Evolutionary conservation across 371 early-diverging fungal species (phyloP).

Genomic region (Nematocida homosporus): DNA sequence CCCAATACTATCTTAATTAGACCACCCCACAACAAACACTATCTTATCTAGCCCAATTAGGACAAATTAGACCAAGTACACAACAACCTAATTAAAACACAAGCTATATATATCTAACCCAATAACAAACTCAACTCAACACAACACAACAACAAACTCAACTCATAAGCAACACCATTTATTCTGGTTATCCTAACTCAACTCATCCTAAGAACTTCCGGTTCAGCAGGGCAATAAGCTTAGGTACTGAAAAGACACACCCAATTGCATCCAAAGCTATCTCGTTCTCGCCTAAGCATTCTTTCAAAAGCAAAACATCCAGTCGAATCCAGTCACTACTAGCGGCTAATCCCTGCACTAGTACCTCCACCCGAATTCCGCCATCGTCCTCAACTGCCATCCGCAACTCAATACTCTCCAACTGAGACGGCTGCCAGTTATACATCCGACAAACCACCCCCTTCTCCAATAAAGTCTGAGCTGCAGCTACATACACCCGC

Average conservation of each 20-base stretch:
- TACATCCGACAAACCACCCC: slow-evolving; percentile 72
- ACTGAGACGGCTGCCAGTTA: slow-evolving; percentile 51
- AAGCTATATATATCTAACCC: slow-evolving; percentile 3
- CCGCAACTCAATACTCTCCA: slow-evolving; percentile 55
- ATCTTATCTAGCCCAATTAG: too few relatives aligned
- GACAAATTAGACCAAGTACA: too few relatives aligned
- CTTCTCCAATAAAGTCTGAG: slow-evolving; percentile 79
- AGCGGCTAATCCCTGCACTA: slow-evolving; percentile 40
- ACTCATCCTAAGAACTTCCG: slow-evolving; percentile 55
- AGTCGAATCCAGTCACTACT: slow-evolving; percentile 45
- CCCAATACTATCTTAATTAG: too few relatives aligned
- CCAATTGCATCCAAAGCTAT: slow-evolving; percentile 50
- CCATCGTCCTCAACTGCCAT: slow-evolving; percentile 46
- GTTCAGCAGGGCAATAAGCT: slow-evolving; percentile 63
- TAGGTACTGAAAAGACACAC: slow-evolving; percentile 45
- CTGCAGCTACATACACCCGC: slow-evolving; percentile 82
- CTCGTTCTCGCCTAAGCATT: slow-evolving; percentile 28
- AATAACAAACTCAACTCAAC: not conserved
- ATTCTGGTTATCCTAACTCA: not conserved
- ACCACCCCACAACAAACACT: too few relatives aligned
- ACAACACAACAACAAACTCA: not conserved
- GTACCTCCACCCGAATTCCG: slow-evolving; percentile 54
- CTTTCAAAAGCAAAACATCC: slow-evolving; percentile 61
- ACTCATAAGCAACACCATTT: not conserved
- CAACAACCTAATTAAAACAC: too few relatives aligned